These are phyloP conservation scores for Pseudopyrenochaeta lycopersici DNA, from an alignment of 2,329 filamentous ascomycete species.

Conservation along the genomic window DNA sequence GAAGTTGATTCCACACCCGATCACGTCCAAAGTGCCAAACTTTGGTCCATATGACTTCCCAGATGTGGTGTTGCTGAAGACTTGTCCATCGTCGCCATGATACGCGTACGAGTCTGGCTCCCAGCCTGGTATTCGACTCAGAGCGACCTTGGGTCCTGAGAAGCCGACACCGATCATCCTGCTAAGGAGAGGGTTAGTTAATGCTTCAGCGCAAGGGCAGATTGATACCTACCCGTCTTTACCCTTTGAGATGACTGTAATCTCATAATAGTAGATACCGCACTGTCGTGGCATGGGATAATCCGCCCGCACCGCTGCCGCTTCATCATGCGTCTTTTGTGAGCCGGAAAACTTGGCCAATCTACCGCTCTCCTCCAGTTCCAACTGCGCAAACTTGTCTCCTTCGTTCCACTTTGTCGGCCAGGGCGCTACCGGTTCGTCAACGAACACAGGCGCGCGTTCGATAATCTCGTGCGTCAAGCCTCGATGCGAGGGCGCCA, in stretches of 20 bases:
- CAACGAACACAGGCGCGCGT: constrained; percentile 67
- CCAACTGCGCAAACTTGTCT: constrained; percentile 77
- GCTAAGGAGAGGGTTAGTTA: constrained; percentile 33
- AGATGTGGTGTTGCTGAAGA: constrained; percentile 67
- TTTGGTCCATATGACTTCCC: constrained; percentile 68
- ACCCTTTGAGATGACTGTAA: constrained; percentile 70
- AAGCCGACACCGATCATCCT: constrained; percentile 67
- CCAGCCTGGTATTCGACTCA: constrained; percentile 71
- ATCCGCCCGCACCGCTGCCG: constrained; percentile 82
- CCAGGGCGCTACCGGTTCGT: constrained; percentile 73
- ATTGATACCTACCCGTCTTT: constrained; percentile 70
- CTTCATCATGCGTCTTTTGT: constrained; percentile 73
- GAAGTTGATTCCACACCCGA: constrained; percentile 73
- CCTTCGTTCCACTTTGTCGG: constrained; percentile 83
- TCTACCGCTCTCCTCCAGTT: constrained; percentile 76
- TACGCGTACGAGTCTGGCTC: constrained; percentile 73
- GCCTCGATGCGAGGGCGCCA: constrained; percentile 74
- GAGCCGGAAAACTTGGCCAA: constrained; percentile 71
- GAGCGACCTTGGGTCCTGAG: constrained; percentile 65
- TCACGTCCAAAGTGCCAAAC: constrained; percentile 66
- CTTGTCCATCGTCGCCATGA: constrained; percentile 71
- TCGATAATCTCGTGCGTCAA: constrained; percentile 88
- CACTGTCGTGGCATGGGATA: constrained; percentile 87
- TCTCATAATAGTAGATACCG: constrained; percentile 94
- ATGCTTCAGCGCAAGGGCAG: constrained; percentile 35